Conservation (phyloP, 2,329 filamentous ascomycete species). For the Aspergillus quadricinctus region DNA sequence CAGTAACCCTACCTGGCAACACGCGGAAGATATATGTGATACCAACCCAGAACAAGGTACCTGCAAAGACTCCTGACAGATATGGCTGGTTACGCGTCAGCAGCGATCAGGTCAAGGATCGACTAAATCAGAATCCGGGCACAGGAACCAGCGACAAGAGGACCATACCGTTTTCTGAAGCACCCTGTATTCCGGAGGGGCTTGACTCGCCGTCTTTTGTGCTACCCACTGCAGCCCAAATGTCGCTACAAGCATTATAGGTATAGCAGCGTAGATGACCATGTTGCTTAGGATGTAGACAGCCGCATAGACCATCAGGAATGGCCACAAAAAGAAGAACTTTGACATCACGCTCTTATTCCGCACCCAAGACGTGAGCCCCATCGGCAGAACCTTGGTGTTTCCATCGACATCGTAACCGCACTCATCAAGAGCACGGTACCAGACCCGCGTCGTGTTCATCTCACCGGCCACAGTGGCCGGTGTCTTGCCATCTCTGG, state of each 20-base stretch:
- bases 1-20: conserved; percentile 58
- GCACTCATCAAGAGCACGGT: conserved; percentile 73
- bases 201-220: conserved; percentile 73
- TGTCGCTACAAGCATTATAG: conserved; percentile 62
- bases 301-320: conserved; percentile 66
- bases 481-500: conserved; percentile 85
- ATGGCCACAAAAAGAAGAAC: conserved; percentile 88
- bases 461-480: conserved; percentile 82
- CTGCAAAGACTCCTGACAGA: conserved; percentile 89
- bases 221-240: conserved; percentile 69
- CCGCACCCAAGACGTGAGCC: conserved; percentile 68
- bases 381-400: conserved; percentile 64
- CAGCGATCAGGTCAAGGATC: neutral
- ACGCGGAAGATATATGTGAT: conserved; percentile 71
- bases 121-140: neutral
- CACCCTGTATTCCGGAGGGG: conserved; percentile 80
- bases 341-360: conserved; percentile 73
- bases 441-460: conserved; percentile 79
- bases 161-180: conserved; percentile 77
- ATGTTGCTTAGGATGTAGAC: conserved; percentile 69
- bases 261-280: conserved; percentile 71
- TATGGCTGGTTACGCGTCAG: conserved; percentile 61
- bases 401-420: conserved; percentile 79
- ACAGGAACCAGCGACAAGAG: neutral
- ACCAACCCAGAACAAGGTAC: conserved; percentile 74